These are phyloP conservation scores for Kazachstania viticola DNA, from an alignment of 805 yeast species.

Conservation along the genomic window DNA sequence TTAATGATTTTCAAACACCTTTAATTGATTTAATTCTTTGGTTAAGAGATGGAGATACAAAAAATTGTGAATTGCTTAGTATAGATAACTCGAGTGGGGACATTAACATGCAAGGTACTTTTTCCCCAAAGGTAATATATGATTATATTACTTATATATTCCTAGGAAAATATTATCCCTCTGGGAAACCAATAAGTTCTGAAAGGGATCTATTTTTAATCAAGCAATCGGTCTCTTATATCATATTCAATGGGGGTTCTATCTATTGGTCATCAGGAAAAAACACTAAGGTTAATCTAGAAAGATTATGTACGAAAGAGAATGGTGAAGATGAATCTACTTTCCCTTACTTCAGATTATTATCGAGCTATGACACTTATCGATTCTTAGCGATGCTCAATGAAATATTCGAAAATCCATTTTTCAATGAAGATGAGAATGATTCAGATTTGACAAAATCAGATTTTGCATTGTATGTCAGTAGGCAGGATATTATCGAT, in stretches of 20 bases:
- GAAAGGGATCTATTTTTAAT: slow-evolving; percentile 27
- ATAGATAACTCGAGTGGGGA: too few species aligned
- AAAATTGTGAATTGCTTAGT: background rate
- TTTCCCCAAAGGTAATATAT: slow-evolving; percentile 26
- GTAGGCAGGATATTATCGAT: slow-evolving; percentile 69
- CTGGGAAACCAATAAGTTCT: slow-evolving; percentile 37
- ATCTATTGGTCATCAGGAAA: slow-evolving; percentile 36
- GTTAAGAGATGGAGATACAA: slow-evolving; percentile 4
- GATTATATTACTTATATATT: slow-evolving; percentile 57
- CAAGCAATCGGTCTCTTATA: slow-evolving; percentile 40
- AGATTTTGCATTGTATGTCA: slow-evolving; percentile 24
- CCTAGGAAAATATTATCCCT: slow-evolving; percentile 76
- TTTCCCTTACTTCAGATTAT: slow-evolving; percentile 56
- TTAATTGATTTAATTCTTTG: slow-evolving; percentile 41
- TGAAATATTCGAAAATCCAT: slow-evolving; percentile 74
- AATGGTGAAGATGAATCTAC: slow-evolving; percentile 32
- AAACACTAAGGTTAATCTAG: slow-evolving; percentile 22
- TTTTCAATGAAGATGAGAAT: slow-evolving; percentile 47
- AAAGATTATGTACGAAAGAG: slow-evolving; percentile 23
- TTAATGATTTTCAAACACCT: slow-evolving; percentile 66
- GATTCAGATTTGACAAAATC: slow-evolving; percentile 19
- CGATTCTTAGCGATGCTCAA: slow-evolving; percentile 57
- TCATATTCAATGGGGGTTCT: slow-evolving; percentile 47
- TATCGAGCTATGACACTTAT: slow-evolving; percentile 46
- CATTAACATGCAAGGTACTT: background rate